Base-by-base conservation (phyloP, 2,329 filamentous ascomycete species). In the Aspergillus novoparasiticus region DNA sequence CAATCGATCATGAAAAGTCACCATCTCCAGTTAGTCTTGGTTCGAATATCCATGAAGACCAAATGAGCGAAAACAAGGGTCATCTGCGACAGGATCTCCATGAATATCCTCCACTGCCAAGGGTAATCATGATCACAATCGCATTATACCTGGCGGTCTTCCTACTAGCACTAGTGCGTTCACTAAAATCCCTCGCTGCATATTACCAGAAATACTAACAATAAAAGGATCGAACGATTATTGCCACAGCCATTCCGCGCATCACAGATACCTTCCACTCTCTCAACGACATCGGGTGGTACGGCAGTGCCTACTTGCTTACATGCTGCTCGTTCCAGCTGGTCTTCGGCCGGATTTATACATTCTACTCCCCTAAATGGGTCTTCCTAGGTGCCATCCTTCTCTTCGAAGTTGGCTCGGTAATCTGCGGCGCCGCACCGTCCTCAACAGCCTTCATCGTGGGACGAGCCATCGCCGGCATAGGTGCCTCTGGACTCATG, bases 371-470 rank as follows among this genome's bases (percentile, higher is more conserved):
- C 48, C 69, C 74, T 43, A 80, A 80, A 68, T 70, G 66, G 58
- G 68, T 73, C 6, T 80, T 78, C 48, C 57, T 81, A 1, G 46
- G 61, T 0, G 73, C 75, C 1, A 66, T 80, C 11, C 59, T 71
- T 6, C 56, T 80, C 8, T 81, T 81, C 59, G 77, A 79, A 57
- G 46, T 77, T 0, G 78, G 77, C 0, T 80, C 78, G 23, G 67
- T 73, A 6, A 59, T 82, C 1, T 78, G 77, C 58, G 79, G 71
- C 1, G 73, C 71, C 6, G 75, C 77, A 0, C 73, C 74, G 1
- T 75, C 59, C 28, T 78, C 73, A 36, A 64, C 71, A 2, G 70
- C 72, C 23, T 68, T 79, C 12, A 77, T 79, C 6, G 61, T 78
- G 9, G 78, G 78, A 16, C 70, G 78, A 51, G 76, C 76, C 1